phyloP scores from a whole-genome alignment of 768 basidiomycete species.

The Leccinum aurantiacum region DNA sequence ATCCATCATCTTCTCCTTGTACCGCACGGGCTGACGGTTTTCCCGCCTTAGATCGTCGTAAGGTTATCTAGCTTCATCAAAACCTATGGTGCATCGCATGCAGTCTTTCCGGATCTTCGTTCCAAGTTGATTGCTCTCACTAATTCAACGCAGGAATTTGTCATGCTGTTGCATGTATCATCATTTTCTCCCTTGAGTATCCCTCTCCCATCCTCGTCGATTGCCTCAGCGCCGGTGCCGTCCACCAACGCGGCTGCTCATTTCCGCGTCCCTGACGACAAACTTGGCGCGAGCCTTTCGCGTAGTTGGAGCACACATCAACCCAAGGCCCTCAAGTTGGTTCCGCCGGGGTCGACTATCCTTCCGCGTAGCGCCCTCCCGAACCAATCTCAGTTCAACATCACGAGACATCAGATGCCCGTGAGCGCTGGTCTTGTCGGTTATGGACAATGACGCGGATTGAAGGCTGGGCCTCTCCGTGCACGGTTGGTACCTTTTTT shows the following conservation, averaged over 20 bases:
- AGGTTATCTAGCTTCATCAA: constrained; percentile 75
- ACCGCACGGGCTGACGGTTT: constrained; percentile 4
- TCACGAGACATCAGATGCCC: constrained; percentile 29
- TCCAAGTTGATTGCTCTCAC: constrained; percentile 74
- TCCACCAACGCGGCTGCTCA: constrained; percentile 11
- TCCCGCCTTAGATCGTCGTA: constrained; percentile 59
- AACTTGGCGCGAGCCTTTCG: constrained; percentile 53
- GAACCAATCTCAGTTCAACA: constrained; percentile 45
- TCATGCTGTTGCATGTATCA: constrained; percentile 83
- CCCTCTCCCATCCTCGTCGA: constrained; percentile 60
- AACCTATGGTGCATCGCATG: constrained; percentile 51
- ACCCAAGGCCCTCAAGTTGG: constrained; percentile 41
- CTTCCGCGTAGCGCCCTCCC: constrained; percentile 56
- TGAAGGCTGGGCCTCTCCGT: constrained; percentile 34
- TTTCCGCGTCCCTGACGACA: constrained; percentile 42
- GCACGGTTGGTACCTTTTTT: constrained; percentile 13
- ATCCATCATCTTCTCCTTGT: not conserved
- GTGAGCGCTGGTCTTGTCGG: constrained; percentile 3
- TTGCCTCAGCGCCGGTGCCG: constrained; percentile 34
- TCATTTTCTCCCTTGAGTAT: constrained; percentile 66
- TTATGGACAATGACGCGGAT: constrained; percentile 20
- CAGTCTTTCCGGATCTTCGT: constrained; percentile 61
- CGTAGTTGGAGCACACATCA: constrained; percentile 59
- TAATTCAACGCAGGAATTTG: constrained; percentile 83
- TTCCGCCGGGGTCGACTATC: constrained; percentile 30